phyloP scores from a whole-genome alignment of 2,329 filamentous ascomycete genomes.

The Aspergillus quadrilineatus region DNA sequence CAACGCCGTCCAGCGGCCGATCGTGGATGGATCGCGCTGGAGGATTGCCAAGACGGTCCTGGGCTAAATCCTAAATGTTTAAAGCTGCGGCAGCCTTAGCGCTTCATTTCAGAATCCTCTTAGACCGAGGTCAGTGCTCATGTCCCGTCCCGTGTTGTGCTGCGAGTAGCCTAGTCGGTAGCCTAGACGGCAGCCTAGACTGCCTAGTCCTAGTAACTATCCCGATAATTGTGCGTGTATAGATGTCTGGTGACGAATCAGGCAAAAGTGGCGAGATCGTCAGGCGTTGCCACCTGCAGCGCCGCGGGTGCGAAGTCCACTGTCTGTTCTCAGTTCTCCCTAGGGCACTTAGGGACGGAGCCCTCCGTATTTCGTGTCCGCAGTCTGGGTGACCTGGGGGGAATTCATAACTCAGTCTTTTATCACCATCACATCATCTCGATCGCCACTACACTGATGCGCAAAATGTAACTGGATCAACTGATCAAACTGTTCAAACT shows the following conservation, averaged over 20 bases:
- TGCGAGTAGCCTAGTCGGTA: too few species aligned
- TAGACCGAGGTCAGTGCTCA: not conserved
- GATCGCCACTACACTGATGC: constrained; percentile 1
- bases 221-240: not conserved
- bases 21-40: not conserved
- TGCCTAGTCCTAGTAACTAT: not conserved
- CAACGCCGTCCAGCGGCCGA: too few species aligned
- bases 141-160: not conserved
- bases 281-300: not conserved
- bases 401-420: too few species aligned
- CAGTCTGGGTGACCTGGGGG: too few species aligned
- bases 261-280: not conserved
- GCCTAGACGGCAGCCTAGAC: too few species aligned
- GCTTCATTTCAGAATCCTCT: not conserved
- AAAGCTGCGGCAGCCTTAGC: not conserved
- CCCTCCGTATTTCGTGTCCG: too few species aligned
- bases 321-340: not conserved
- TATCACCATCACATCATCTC: constrained; percentile 6
- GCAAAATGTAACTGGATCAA: not conserved
- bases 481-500: too few species aligned
- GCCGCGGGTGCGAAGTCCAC: not conserved
- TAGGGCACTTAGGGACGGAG: too few species aligned
- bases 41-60: constrained; percentile 8
- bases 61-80: not conserved
- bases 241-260: constrained; percentile 1